Conservation (phyloP, 2,329 filamentous ascomycete genomes). For the Ceratocystis harringtonii region DNA sequence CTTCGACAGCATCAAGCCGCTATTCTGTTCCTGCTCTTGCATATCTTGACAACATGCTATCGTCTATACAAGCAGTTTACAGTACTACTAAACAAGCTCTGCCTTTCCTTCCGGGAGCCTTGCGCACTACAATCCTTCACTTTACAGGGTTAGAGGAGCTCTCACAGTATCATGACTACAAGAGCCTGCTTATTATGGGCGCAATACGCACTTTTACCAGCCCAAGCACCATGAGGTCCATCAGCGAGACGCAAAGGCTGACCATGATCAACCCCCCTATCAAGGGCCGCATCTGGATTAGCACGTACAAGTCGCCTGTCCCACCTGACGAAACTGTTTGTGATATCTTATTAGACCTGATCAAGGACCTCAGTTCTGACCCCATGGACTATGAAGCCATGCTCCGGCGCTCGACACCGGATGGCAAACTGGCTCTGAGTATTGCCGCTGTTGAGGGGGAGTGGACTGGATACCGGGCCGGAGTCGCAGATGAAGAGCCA, state of each 20-base stretch:
- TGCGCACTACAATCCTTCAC: constrained; percentile 48
- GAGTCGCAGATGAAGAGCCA: constrained; percentile 33
- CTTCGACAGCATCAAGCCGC: background rate
- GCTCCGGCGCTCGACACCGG: constrained; percentile 6
- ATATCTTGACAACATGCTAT: background rate
- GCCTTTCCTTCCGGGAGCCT: constrained; percentile 38
- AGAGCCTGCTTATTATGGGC: constrained; percentile 56
- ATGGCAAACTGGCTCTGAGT: constrained; percentile 30
- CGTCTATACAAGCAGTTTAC: background rate
- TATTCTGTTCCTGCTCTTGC: too few relatives aligned
- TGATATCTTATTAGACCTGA: constrained; percentile 42
- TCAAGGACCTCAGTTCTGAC: constrained; percentile 32
- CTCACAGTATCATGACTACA: constrained; percentile 62
- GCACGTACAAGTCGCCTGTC: constrained; percentile 47
- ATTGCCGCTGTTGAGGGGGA: constrained; percentile 49
- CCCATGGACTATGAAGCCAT: constrained; percentile 18
- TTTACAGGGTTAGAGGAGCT: constrained; percentile 53
- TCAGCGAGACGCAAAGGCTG: constrained; percentile 49
- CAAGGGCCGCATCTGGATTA: constrained; percentile 71
- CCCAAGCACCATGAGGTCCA: constrained; percentile 31
- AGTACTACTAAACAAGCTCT: background rate
- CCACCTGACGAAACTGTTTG: constrained; percentile 42
- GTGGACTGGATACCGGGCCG: constrained; percentile 57
- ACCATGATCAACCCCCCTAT: constrained; percentile 49
- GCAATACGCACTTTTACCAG: constrained; percentile 49